phyloP scores from a whole-genome alignment of 177 flowering plant genomes.

The Vitis hybrid region DNA sequence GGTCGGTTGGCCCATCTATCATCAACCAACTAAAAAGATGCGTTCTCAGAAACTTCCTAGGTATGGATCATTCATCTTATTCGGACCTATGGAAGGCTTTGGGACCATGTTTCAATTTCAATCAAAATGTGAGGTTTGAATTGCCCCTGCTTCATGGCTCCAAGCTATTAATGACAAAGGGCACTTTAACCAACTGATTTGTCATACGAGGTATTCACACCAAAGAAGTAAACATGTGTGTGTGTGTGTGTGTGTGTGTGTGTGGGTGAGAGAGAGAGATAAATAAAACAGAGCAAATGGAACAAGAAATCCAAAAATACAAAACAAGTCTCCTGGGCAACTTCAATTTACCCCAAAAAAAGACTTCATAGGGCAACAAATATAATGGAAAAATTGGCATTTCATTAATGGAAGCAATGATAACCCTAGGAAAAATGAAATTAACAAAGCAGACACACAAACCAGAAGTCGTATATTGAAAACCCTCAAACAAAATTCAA shows the following conservation, averaged over 20 bases:
- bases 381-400: too few species aligned
- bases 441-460: too few species aligned
- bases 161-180: constrained; percentile 30
- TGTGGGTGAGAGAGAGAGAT: background rate
- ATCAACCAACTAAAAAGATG: constrained; percentile 30
- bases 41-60: constrained; percentile 37
- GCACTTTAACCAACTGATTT: background rate
- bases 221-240: background rate
- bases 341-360: too few species aligned
- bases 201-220: background rate
- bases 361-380: too few species aligned
- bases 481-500: too few species aligned
- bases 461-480: too few species aligned
- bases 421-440: too few species aligned
- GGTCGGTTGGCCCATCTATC: constrained; percentile 18
- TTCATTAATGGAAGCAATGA: too few species aligned
- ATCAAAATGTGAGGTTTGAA: constrained; percentile 43
- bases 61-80: constrained; percentile 57
- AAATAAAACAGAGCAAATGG: background rate
- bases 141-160: constrained; percentile 54
- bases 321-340: too few species aligned
- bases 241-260: background rate
- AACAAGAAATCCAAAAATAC: background rate
- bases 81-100: constrained; percentile 32
- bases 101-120: constrained; percentile 29